Percentiles rank a stretch among this genome's conserved stretches.
Conservation (phyloP, 257 asterid genomes). For the Solanum etuberosum region DNA sequence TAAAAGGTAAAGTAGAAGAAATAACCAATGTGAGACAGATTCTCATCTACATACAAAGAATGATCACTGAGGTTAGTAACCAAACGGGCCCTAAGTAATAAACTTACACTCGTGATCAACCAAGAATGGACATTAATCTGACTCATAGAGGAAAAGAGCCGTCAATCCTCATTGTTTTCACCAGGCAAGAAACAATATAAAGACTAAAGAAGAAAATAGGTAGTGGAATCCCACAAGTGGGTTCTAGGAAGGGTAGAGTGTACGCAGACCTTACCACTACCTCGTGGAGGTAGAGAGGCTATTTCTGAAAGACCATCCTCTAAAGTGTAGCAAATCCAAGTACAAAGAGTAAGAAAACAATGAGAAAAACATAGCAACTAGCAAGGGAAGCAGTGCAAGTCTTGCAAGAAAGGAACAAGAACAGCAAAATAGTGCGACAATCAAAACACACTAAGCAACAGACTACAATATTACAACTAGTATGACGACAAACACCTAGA, state of each 20-base stretch:
- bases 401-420: neutral
- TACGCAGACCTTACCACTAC: neutral
- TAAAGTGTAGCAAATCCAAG: neutral
- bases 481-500: neutral
- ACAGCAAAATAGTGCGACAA: neutral
- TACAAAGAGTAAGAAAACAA: neutral
- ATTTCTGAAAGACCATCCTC: neutral
- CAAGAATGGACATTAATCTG: neutral
- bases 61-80: neutral
- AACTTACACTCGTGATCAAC: neutral
- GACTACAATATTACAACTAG: neutral
- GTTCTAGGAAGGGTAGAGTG: neutral
- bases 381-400: neutral
- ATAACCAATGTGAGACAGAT: neutral
- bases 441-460: neutral
- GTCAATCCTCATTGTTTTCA: neutral
- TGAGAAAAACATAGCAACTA: neutral
- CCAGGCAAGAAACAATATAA: neutral
- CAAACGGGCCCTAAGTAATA: neutral
- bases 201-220: neutral
- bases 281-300: neutral
- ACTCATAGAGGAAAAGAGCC: neutral
- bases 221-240: too few species aligned
- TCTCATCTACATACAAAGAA: neutral
- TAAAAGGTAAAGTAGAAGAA: slow-evolving; percentile 7